phyloP scores from a whole-genome alignment of 306 rosid genomes.

The Quillaja saponaria region DNA sequence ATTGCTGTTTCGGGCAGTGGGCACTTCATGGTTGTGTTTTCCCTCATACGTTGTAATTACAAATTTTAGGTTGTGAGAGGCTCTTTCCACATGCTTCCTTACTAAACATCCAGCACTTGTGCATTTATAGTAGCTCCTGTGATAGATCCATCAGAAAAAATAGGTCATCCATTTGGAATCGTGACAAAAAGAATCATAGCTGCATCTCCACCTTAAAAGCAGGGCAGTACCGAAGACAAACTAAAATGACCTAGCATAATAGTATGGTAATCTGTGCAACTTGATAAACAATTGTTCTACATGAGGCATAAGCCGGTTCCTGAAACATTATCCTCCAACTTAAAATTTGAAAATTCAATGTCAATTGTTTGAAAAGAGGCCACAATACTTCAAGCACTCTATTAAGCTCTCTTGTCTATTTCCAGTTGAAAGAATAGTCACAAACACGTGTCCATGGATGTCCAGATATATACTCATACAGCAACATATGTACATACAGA shows the following conservation, averaged over 20 bases:
- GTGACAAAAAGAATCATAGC: background rate
- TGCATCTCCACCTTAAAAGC: background rate
- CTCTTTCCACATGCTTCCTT: constrained; percentile 91
- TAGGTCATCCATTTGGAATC: constrained; percentile 9
- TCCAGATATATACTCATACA: background rate
- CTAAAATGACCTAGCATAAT: background rate
- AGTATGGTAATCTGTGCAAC: background rate
- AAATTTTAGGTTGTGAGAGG: constrained; percentile 72
- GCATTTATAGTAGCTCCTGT: constrained; percentile 97
- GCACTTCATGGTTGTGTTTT: constrained; percentile 83
- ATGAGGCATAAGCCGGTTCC: constrained; percentile 11
- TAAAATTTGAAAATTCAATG: background rate
- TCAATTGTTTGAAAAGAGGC: background rate
- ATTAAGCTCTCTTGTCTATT: background rate
- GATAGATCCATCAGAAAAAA: constrained; percentile 21
- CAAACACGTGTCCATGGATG: background rate
- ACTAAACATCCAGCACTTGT: constrained; percentile 83
- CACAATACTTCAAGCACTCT: background rate
- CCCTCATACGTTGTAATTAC: constrained; percentile 85
- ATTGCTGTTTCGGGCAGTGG: constrained; percentile 65
- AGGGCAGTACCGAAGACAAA: constrained; percentile 6
- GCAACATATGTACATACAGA: background rate
- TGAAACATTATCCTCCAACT: constrained; percentile 16
- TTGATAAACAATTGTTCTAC: constrained; percentile 6
- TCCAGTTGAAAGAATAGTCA: constrained; percentile 1